A percentile compares a stretch with the other conserved stretches of the same genome.
phyloP scores from a whole-genome alignment of 2,329 filamentous ascomycete genomes.

The Parascedosporium putredinis region DNA sequence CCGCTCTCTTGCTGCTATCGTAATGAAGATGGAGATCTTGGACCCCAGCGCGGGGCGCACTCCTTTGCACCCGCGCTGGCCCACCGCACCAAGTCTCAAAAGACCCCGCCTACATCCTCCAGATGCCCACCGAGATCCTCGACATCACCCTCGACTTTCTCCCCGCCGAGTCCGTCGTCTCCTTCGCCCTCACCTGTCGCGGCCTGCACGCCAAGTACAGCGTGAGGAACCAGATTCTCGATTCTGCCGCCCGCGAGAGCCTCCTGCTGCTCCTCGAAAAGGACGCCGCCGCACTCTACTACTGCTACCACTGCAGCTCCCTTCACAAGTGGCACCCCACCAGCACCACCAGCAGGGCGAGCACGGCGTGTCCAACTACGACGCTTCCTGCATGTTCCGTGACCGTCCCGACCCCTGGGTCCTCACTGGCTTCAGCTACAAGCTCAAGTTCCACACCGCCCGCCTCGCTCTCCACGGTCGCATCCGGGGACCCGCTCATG shows the following conservation, averaged over 20 bases:
- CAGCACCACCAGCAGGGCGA: not conserved
- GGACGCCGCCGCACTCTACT: constrained; percentile 4
- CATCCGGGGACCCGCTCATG: constrained; percentile 4
- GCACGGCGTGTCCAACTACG: not conserved
- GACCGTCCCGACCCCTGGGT: not conserved
- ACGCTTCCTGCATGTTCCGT: not conserved
- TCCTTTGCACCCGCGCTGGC: not conserved
- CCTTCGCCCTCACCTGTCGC: constrained; percentile 9
- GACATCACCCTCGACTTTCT: constrained; percentile 6
- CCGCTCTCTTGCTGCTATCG: not conserved
- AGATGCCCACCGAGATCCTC: constrained; percentile 8
- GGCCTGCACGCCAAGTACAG: constrained; percentile 1
- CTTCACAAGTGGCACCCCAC: constrained; percentile 7
- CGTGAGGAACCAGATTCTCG: not conserved
- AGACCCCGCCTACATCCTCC: not conserved
- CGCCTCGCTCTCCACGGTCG: constrained; percentile 8
- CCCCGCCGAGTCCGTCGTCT: constrained; percentile 2
- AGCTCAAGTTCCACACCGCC: constrained; percentile 4
- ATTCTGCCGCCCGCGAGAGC: not conserved
- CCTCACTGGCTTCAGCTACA: not conserved
- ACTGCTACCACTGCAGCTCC: constrained; percentile 3
- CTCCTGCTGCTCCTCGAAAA: constrained; percentile 8
- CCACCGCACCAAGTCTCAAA: not conserved
- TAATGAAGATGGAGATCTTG: not conserved
- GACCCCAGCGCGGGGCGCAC: not conserved